These are phyloP conservation scores for Darksidea phi DNA, from an alignment of 495 filamentous ascomycete species.

Conservation along the genomic window DNA sequence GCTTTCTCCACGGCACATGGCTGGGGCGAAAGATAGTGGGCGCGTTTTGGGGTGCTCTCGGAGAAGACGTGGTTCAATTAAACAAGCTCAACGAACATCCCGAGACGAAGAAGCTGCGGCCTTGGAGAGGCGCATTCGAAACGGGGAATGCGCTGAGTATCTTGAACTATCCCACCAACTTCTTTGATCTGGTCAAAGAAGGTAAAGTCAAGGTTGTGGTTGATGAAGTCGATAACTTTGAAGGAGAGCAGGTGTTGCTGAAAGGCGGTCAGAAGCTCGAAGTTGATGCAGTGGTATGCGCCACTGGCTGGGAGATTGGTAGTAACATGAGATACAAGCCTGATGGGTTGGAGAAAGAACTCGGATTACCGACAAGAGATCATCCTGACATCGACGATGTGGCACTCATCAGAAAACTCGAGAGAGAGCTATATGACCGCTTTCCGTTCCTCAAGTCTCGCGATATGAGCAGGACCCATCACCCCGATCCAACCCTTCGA, in stretches of 20 bases:
- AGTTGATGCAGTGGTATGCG: slow-evolving; percentile 64
- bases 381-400: neutral
- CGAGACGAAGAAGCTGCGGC: slow-evolving; percentile 62
- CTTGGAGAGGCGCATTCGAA: slow-evolving; percentile 59
- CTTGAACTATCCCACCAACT: slow-evolving; percentile 29
- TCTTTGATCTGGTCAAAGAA: slow-evolving; percentile 37
- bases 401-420: slow-evolving; percentile 10
- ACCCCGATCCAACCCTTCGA: slow-evolving; percentile 21
- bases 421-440: slow-evolving; percentile 3
- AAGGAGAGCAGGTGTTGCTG: slow-evolving; percentile 52
- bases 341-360: slow-evolving; percentile 34
- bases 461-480: slow-evolving; percentile 24
- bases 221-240: slow-evolving; percentile 57
- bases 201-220: slow-evolving; percentile 62
- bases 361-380: slow-evolving; percentile 21
- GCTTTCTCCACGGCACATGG: slow-evolving; percentile 65
- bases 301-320: slow-evolving; percentile 45
- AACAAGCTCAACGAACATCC: slow-evolving; percentile 63
- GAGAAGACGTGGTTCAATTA: slow-evolving; percentile 58
- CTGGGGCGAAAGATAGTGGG: slow-evolving; percentile 67
- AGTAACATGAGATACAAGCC: slow-evolving; percentile 65
- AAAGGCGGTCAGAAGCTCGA: slow-evolving; percentile 54
- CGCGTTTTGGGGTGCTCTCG: slow-evolving; percentile 64
- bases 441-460: slow-evolving; percentile 27
- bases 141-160: slow-evolving; percentile 33